These are phyloP conservation scores for Phialophora tarda DNA, from an alignment of 2,329 filamentous ascomycete species.

Conservation along the genomic window DNA sequence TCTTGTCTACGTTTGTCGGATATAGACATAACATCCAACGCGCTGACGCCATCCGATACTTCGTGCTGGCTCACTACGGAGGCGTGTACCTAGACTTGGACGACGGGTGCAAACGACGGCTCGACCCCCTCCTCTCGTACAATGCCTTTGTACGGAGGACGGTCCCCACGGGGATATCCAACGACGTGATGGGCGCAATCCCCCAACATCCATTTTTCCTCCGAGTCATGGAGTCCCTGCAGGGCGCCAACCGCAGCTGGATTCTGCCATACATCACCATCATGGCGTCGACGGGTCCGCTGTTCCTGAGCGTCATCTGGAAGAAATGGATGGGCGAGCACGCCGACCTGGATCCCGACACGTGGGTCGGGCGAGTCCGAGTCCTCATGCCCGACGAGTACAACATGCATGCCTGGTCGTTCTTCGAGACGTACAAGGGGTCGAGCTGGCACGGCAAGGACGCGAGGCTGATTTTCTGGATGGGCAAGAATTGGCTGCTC, in stretches of 20 bases:
- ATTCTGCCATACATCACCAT: slow-evolving; percentile 74
- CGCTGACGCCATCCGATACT: slow-evolving; percentile 79
- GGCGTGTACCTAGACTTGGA: slow-evolving; percentile 84
- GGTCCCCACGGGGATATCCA: slow-evolving; percentile 76
- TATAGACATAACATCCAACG: slow-evolving; percentile 78
- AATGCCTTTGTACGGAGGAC: slow-evolving; percentile 74
- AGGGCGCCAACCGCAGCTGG: slow-evolving; percentile 72
- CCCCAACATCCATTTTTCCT: slow-evolving; percentile 77
- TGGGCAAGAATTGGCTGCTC: slow-evolving; percentile 63
- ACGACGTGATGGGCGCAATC: slow-evolving; percentile 77
- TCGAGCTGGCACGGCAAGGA: slow-evolving; percentile 71
- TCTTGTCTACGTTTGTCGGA: slow-evolving; percentile 73
- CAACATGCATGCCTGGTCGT: slow-evolving; percentile 70
- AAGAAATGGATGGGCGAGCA: slow-evolving; percentile 69
- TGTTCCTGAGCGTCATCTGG: slow-evolving; percentile 78
- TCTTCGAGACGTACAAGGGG: slow-evolving; percentile 70
- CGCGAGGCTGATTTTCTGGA: slow-evolving; percentile 69
- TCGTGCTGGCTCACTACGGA: slow-evolving; percentile 75
- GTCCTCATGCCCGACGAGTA: slow-evolving; percentile 74
- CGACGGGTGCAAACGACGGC: slow-evolving; percentile 70
- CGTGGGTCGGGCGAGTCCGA: slow-evolving; percentile 61
- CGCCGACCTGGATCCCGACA: slow-evolving; percentile 47
- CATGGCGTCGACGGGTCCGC: slow-evolving; percentile 77
- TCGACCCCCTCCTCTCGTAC: slow-evolving; percentile 72
- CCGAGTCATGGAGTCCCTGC: slow-evolving; percentile 69